These are phyloP conservation scores for Ophiosphaerella narmari DNA, from an alignment of 2,329 filamentous ascomycete species.

Conservation along the genomic window DNA sequence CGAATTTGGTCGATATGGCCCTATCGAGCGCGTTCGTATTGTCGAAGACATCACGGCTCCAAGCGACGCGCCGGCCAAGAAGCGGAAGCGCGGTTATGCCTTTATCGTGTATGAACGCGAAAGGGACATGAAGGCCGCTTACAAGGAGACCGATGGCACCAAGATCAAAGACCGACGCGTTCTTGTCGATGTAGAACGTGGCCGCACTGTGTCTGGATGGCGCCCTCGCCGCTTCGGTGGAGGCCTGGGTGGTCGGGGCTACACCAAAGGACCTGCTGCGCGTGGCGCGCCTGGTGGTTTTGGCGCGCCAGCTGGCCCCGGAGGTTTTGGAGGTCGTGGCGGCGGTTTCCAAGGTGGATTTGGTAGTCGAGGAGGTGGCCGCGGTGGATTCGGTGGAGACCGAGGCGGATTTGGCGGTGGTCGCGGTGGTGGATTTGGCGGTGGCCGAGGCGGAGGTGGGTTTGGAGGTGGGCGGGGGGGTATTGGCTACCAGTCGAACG, in stretches of 20 bases:
- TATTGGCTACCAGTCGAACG: constrained; percentile 50
- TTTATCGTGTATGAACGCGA: constrained; percentile 97
- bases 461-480: constrained; percentile 51
- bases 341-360: constrained; percentile 57
- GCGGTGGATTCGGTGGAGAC: constrained; percentile 55
- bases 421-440: constrained; percentile 54
- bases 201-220: constrained; percentile 92
- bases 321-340: constrained; percentile 57
- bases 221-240: constrained; percentile 89
- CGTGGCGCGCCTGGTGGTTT: constrained; percentile 71
- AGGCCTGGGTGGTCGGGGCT: constrained; percentile 87
- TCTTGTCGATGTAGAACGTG: constrained; percentile 94
- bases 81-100: constrained; percentile 87
- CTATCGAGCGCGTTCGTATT: constrained; percentile 92
- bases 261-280: constrained; percentile 79
- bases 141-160: constrained; percentile 85
- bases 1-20: constrained; percentile 91
- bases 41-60: constrained; percentile 75
- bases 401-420: constrained; percentile 43
- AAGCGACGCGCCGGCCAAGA: constrained; percentile 60
- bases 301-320: constrained; percentile 60
- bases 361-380: constrained; percentile 55
- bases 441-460: constrained; percentile 44
- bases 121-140: constrained; percentile 98
- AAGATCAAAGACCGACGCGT: constrained; percentile 91